Conservation (phyloP, 2,329 filamentous ascomycete species). For the Alternaria triticina region DNA sequence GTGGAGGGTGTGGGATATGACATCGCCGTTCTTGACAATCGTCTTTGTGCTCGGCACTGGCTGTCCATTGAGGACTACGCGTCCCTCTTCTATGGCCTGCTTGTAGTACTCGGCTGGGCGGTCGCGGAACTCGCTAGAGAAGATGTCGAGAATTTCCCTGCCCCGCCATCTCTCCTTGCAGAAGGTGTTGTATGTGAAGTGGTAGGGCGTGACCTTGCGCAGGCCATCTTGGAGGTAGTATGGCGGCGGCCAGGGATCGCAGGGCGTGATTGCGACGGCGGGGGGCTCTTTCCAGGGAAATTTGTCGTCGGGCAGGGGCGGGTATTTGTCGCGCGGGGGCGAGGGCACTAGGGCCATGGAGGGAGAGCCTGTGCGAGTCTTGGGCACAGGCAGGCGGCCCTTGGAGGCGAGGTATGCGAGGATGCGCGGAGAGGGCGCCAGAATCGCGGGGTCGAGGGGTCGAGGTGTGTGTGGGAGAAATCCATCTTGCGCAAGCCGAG, state of each 20-base stretch:
- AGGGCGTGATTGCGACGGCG: conserved; percentile 56
- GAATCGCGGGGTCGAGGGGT: conserved; percentile 18
- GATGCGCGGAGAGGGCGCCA: conserved; percentile 61
- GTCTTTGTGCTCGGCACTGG: conserved; percentile 68
- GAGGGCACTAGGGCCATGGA: conserved; percentile 54
- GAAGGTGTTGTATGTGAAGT: conserved; percentile 93
- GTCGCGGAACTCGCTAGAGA: conserved; percentile 90
- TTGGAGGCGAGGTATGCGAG: conserved; percentile 60
- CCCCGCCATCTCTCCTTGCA: conserved; percentile 95
- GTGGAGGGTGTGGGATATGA: conserved; percentile 92
- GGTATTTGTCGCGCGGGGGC: conserved; percentile 37
- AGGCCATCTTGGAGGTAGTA: conserved; percentile 87
- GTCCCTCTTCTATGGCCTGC: conserved; percentile 78
- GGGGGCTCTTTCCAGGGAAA: conserved; percentile 54
- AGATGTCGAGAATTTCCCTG: conserved; percentile 82
- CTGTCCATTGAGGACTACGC: conserved; percentile 81
- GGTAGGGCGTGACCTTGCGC: conserved; percentile 83
- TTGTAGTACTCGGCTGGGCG: conserved; percentile 82
- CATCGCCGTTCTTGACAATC: conserved; percentile 83
- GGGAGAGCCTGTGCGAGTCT: conserved; percentile 24
- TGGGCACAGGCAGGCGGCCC: conserved; percentile 46
- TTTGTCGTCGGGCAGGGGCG: conserved; percentile 41
- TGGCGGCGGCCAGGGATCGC: conserved; percentile 66
- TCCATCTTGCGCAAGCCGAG: conserved; percentile 3
- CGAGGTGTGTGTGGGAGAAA: conserved; percentile 6